A percentile compares a stretch with the other conserved stretches of the same genome.
Conservation (phyloP, 805 yeast species). For the Tetrapisispora phaffii region DNA sequence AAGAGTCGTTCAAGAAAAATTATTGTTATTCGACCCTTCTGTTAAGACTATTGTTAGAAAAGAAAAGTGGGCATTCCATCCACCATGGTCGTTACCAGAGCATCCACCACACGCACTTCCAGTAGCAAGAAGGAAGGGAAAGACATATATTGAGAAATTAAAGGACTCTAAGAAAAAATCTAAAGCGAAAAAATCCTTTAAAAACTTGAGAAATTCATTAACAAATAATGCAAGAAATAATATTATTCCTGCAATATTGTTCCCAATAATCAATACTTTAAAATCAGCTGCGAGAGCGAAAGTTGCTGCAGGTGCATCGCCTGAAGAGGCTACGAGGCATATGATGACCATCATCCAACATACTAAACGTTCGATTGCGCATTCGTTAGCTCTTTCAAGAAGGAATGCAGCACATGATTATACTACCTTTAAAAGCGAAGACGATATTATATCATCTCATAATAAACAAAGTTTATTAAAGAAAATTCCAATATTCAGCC, state of each 20-base stretch:
- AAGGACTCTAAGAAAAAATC: conserved; percentile 1
- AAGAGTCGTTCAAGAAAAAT: neutral
- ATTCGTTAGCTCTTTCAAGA: conserved; percentile 16
- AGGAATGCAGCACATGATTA: conserved; percentile 4
- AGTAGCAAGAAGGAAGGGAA: conserved; percentile 21
- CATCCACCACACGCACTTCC: conserved; percentile 28
- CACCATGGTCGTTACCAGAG: conserved; percentile 27
- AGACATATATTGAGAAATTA: conserved; percentile 1
- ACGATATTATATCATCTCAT: conserved; percentile 4
- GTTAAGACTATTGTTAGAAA: conserved; percentile 22
- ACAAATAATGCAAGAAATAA: conserved; percentile 11
- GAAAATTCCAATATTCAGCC: conserved; percentile 20
- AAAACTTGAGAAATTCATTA: conserved; percentile 3
- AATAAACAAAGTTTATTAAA: conserved; percentile 3
- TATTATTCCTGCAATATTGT: conserved; percentile 21
- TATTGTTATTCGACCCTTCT: conserved; percentile 7
- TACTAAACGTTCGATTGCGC: conserved; percentile 24
- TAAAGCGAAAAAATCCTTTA: conserved; percentile 1
- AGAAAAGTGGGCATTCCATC: conserved; percentile 26
- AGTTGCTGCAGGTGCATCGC: conserved; percentile 27
- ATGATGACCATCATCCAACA: conserved; percentile 24
- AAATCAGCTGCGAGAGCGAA: conserved; percentile 28
- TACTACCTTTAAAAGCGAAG: conserved; percentile 7
- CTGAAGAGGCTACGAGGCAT: conserved; percentile 25
- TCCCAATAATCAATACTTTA: conserved; percentile 26